Evolutionary conservation across 2,329 filamentous ascomycete genomes (phyloP).

Genomic region (Podosphaera fusca): DNA sequence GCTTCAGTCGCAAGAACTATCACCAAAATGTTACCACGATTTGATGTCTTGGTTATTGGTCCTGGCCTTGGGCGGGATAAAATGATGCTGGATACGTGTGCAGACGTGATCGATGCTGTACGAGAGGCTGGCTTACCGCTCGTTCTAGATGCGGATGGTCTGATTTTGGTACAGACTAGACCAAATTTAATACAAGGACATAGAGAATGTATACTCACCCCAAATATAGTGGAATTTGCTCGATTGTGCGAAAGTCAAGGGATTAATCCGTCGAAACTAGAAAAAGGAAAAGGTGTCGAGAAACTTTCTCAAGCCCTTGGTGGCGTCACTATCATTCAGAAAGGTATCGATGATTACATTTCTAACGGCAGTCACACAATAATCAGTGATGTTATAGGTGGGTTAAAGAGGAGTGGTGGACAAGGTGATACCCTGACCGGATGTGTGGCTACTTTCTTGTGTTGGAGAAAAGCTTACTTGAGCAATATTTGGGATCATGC

Average conservation of each 20-base stretch:
- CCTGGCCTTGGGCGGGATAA: constrained; percentile 77
- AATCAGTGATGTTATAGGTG: constrained; percentile 54
- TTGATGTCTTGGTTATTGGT: constrained; percentile 83
- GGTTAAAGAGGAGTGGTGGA: constrained; percentile 73
- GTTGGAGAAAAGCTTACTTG: constrained; percentile 70
- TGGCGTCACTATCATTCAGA: constrained; percentile 79
- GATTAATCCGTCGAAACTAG: constrained; percentile 29
- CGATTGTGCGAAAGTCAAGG: constrained; percentile 55
- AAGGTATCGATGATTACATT: constrained; percentile 63
- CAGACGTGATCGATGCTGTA: constrained; percentile 56
- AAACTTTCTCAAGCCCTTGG: constrained; percentile 50
- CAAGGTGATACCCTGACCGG: constrained; percentile 93
- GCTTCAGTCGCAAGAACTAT: constrained; percentile 41
- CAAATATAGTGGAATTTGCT: constrained; percentile 84
- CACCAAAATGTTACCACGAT: constrained; percentile 56
- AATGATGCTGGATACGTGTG: constrained; percentile 73
- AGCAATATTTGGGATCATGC: constrained; percentile 55
- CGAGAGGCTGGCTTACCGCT: constrained; percentile 49
- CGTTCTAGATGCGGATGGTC: constrained; percentile 77
- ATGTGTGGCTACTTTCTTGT: constrained; percentile 66
- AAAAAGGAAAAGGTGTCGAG: constrained; percentile 27
- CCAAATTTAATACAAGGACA: constrained; percentile 65
- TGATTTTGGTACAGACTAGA: constrained; percentile 52
- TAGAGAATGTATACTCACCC: constrained; percentile 66
- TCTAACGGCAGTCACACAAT: constrained; percentile 59